Conservation (phyloP, 768 basidiomycete genomes). For the Mycena amicta region DNA sequence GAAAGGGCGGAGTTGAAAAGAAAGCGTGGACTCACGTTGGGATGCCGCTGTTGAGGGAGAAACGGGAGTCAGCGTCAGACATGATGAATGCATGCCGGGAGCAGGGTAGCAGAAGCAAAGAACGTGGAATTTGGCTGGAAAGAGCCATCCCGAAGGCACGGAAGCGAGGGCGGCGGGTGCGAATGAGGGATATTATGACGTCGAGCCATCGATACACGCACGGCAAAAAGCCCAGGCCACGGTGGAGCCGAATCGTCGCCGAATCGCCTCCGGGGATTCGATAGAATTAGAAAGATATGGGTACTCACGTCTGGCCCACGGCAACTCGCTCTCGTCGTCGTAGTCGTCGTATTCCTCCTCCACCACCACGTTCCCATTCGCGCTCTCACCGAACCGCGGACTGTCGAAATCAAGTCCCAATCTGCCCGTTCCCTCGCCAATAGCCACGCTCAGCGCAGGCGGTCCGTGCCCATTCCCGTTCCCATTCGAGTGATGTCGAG, state of each 20-base stretch:
- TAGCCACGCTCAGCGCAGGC: slow-evolving; percentile 39
- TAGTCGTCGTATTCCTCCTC: slow-evolving; percentile 20
- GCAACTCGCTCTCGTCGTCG: slow-evolving; percentile 23
- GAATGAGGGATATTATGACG: slow-evolving; percentile 1
- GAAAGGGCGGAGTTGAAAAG: neutral
- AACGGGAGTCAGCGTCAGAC: neutral
- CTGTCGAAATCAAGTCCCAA: slow-evolving; percentile 60
- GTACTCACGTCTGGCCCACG: slow-evolving; percentile 21
- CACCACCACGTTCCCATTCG: slow-evolving; percentile 36
- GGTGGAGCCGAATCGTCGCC: neutral
- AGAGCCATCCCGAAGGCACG: neutral
- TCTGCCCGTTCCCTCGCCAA: slow-evolving; percentile 60
- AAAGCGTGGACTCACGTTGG: slow-evolving; percentile 3
- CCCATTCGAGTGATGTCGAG: slow-evolving; percentile 28
- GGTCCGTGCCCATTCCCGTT: slow-evolving; percentile 17
- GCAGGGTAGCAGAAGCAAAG: neutral
- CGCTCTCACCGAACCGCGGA: slow-evolving; percentile 46
- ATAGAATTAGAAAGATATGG: neutral
- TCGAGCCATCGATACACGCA: neutral
- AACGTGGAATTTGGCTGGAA: neutral
- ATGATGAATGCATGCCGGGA: neutral
- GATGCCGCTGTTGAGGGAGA: neutral
- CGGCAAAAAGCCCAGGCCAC: neutral
- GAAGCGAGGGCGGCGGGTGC: neutral
- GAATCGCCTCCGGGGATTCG: neutral